A percentile compares a stretch with the other conserved stretches of the same genome.
Evolutionary conservation across 2,329 filamentous ascomycete genomes (phyloP).

Genomic region (Monosporascus ibericus): DNA sequence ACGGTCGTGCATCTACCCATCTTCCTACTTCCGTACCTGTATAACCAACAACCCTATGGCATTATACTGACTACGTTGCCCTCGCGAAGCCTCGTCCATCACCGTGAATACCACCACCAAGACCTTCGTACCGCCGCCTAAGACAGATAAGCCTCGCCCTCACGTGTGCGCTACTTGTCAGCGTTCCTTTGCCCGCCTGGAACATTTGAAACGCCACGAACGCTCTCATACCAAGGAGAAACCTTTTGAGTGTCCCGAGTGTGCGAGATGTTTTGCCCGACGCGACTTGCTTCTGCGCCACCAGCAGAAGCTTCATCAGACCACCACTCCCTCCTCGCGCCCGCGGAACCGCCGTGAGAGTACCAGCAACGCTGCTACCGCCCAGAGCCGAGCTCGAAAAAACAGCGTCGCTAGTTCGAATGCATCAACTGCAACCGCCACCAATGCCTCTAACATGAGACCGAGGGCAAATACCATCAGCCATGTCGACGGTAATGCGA

Average conservation of each 20-base stretch:
- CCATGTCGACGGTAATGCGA: constrained; percentile 72
- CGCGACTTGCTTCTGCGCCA: constrained; percentile 87
- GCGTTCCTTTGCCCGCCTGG: constrained; percentile 87
- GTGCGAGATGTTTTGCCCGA: constrained; percentile 87
- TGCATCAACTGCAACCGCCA: constrained; percentile 40
- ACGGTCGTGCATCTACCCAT: background rate
- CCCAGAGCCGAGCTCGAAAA: constrained; percentile 75
- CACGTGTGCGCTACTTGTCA: constrained; percentile 90
- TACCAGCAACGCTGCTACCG: constrained; percentile 63
- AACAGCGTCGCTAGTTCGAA: constrained; percentile 70
- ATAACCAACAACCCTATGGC: constrained; percentile 4
- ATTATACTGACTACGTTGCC: constrained; percentile 14
- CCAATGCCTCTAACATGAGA: constrained; percentile 60
- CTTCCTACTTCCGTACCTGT: constrained; percentile 1
- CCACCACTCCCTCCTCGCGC: constrained; percentile 78
- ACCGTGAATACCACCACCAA: constrained; percentile 27
- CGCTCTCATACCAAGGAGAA: constrained; percentile 71
- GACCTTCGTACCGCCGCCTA: constrained; percentile 56
- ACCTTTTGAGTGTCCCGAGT: constrained; percentile 95
- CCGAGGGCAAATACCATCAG: constrained; percentile 95
- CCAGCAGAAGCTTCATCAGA: constrained; percentile 97
- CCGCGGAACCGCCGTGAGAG: constrained; percentile 89
- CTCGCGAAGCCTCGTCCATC: constrained; percentile 31
- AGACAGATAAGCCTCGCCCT: constrained; percentile 94
- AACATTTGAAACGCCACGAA: constrained; percentile 96